These are phyloP conservation scores for Metschnikowia sp. DNA, from an alignment of 805 yeast species.

Conservation along the genomic window DNA sequence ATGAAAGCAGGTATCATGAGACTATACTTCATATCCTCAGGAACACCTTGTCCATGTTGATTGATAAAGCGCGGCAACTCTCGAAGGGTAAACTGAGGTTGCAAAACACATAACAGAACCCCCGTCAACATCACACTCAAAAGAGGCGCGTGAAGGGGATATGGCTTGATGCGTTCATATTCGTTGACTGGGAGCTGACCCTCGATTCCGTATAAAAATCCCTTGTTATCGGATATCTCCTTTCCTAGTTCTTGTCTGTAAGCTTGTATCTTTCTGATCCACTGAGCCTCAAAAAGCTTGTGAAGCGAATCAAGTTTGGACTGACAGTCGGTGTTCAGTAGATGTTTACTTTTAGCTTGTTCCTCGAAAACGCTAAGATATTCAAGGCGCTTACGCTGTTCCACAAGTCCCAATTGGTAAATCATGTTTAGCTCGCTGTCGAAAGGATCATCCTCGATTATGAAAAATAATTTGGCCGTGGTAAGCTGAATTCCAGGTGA, in stretches of 20 bases:
- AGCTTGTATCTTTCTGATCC: conserved; percentile 65
- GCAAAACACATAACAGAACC: conserved; percentile 22
- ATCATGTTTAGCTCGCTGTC: conserved; percentile 40
- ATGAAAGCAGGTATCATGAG: conserved; percentile 62
- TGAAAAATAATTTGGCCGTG: conserved; percentile 26
- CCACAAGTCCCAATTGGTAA: conserved; percentile 38
- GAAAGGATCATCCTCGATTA: conserved; percentile 45
- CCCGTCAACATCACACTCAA: conserved; percentile 28
- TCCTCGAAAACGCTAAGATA: conserved; percentile 22
- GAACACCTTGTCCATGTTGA: conserved; percentile 80
- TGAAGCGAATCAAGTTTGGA: conserved; percentile 6
- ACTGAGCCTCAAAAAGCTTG: conserved; percentile 26
- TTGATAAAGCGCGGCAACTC: conserved; percentile 60
- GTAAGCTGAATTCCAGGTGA: conserved; percentile 29
- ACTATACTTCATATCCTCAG: conserved; percentile 64
- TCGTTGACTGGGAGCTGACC: conserved; percentile 13
- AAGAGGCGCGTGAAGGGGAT: conserved; percentile 34
- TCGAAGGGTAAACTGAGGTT: conserved; percentile 26
- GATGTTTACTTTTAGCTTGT: not conserved
- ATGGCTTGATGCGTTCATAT: conserved; percentile 28
- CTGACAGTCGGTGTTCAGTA: not conserved
- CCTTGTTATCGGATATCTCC: conserved; percentile 18
- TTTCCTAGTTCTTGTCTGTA: conserved; percentile 26
- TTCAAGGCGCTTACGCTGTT: conserved; percentile 38
- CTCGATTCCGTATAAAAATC: conserved; percentile 37